Conservation (phyloP, 352 stramenopile species). For the Globisporangium ultimum region DNA sequence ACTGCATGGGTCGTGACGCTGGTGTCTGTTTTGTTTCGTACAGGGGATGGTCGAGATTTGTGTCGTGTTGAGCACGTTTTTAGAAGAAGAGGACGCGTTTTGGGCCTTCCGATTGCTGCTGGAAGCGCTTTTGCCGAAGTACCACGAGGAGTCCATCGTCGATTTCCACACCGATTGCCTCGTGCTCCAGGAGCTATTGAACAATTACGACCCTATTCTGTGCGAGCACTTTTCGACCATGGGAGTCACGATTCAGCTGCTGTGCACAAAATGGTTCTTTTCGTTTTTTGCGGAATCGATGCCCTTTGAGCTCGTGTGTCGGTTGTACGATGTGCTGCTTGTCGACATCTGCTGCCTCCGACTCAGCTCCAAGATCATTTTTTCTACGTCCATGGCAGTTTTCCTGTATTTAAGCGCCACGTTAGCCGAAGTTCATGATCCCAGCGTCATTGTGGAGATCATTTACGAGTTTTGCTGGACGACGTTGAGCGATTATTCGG, state of each 20-base stretch:
- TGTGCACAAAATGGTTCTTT: slow-evolving; percentile 86
- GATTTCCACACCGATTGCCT: slow-evolving; percentile 84
- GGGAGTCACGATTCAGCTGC: slow-evolving; percentile 69
- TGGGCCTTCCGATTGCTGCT: slow-evolving; percentile 73
- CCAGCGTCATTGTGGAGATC: slow-evolving; percentile 71
- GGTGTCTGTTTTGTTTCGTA: background rate
- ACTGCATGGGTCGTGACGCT: background rate
- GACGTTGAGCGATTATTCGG: slow-evolving; percentile 66
- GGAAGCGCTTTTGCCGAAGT: slow-evolving; percentile 72
- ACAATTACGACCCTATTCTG: slow-evolving; percentile 41
- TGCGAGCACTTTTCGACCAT: slow-evolving; percentile 53
- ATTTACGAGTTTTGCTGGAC: slow-evolving; percentile 78
- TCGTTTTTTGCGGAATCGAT: slow-evolving; percentile 84
- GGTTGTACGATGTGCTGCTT: slow-evolving; percentile 74
- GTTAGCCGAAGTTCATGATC: slow-evolving; percentile 68
- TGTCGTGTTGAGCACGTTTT: slow-evolving; percentile 69
- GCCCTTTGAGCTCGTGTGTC: slow-evolving; percentile 74
- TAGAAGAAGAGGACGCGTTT: slow-evolving; percentile 77
- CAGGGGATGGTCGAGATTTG: slow-evolving; percentile 81
- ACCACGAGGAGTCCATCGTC: slow-evolving; percentile 75
- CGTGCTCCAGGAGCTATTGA: slow-evolving; percentile 71
- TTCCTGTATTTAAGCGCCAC: slow-evolving; percentile 71
- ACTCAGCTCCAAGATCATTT: slow-evolving; percentile 64
- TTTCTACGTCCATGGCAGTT: slow-evolving; percentile 69
- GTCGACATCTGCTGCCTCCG: slow-evolving; percentile 58